Percentiles rank a stretch among this genome's conserved stretches.
These are phyloP conservation scores for Polyplosphaeria fusca DNA, from an alignment of 495 filamentous ascomycete species.

Conservation along the genomic window DNA sequence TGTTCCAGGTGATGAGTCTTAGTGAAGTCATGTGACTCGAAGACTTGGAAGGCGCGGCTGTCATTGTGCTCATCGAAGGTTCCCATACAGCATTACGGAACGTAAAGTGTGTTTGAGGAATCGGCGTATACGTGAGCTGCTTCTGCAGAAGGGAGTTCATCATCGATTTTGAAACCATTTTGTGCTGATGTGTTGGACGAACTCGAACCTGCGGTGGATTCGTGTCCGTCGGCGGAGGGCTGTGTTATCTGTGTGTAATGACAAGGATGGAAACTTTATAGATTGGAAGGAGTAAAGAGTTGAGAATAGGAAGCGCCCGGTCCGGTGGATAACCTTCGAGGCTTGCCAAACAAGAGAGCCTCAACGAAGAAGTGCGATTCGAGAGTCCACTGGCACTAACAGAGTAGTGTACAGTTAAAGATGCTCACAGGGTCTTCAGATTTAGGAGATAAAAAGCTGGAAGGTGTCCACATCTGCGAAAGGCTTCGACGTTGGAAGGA, in stretches of 20 bases:
- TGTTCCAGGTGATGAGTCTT: constrained; percentile 48
- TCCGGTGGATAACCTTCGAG: neutral
- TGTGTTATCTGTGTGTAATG: too few species aligned
- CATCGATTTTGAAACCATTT: constrained; percentile 15
- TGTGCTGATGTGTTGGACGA: neutral
- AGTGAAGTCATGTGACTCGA: constrained; percentile 4
- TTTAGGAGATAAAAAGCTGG: too few species aligned
- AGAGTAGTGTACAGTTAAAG: too few species aligned
- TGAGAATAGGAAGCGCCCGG: neutral
- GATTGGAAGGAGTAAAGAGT: neutral
- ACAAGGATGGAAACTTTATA: neutral
- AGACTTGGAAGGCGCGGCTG: neutral
- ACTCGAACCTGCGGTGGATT: neutral
- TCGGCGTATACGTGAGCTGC: constrained; percentile 18
- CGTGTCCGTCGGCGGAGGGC: neutral
- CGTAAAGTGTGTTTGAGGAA: constrained; percentile 28
- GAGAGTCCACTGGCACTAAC: too few species aligned
- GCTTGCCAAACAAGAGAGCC: neutral
- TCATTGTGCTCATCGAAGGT: too few species aligned
- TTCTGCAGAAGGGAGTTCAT: constrained; percentile 5
- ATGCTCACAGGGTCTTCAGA: too few species aligned
- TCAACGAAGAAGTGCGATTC: too few species aligned
- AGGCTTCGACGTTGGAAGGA: too few species aligned
- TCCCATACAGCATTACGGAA: constrained; percentile 16
- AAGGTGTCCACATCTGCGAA: too few species aligned